phyloP scores from a whole-genome alignment of 805 yeast genomes.

The Lipomyces chichibuensis region DNA sequence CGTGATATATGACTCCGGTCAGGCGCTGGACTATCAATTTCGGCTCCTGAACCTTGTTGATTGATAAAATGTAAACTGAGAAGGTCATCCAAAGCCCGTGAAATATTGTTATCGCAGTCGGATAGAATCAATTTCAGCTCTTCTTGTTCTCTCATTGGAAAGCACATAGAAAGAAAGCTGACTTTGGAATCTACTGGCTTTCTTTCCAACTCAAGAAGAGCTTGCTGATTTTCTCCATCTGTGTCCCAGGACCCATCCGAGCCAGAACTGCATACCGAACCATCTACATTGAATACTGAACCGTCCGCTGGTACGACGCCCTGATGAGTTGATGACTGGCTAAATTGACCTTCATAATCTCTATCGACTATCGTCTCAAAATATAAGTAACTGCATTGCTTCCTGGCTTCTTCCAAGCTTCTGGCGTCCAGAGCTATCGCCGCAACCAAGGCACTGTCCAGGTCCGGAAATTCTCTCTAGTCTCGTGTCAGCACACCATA shows the following conservation, averaged over 20 bases:
- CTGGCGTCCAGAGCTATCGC: slow-evolving; percentile 18
- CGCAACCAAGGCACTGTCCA: slow-evolving; percentile 28
- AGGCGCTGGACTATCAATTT: background rate
- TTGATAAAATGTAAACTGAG: slow-evolving; percentile 4
- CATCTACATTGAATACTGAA: background rate
- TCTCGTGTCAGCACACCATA: slow-evolving; percentile 1
- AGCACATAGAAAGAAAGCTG: slow-evolving; percentile 10
- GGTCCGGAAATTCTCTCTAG: slow-evolving; percentile 19
- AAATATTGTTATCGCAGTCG: slow-evolving; percentile 8
- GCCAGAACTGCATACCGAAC: background rate
- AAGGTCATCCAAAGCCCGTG: slow-evolving; percentile 18
- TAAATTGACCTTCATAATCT: background rate
- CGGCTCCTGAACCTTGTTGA: background rate
- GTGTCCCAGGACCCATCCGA: background rate
- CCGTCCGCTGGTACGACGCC: background rate
- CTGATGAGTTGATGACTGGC: background rate
- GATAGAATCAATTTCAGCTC: background rate
- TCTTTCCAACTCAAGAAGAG: background rate
- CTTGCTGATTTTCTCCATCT: background rate
- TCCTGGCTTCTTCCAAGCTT: slow-evolving; percentile 15
- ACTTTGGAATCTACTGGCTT: background rate
- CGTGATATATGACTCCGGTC: slow-evolving; percentile 3
- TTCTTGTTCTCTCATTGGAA: slow-evolving; percentile 8
- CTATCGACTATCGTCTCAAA: slow-evolving; percentile 18
- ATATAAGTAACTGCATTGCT: slow-evolving; percentile 9